A percentile compares a stretch with the other conserved stretches of the same genome.
Conservation (phyloP, 2,329 filamentous ascomycete species). For the Xylaria sp. region DNA sequence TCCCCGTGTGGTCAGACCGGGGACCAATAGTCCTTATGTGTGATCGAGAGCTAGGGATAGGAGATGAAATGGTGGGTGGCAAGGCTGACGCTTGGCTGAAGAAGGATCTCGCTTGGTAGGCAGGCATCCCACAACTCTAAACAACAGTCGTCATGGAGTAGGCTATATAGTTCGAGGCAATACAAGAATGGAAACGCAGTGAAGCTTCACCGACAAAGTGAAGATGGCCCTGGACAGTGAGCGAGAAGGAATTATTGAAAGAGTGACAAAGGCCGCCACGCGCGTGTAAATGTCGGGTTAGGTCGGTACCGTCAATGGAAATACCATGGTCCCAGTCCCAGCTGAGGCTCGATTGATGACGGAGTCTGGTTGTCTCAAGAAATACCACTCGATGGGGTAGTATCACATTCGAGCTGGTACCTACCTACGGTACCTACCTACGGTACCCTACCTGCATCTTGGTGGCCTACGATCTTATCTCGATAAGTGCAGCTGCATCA, state of each 20-base stretch:
- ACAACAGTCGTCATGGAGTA: neutral
- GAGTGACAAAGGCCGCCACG: slow-evolving; percentile 5
- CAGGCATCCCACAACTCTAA: slow-evolving; percentile 8
- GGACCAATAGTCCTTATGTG: neutral
- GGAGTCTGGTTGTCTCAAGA: neutral
- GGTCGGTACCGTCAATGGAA: neutral
- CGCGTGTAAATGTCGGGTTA: neutral
- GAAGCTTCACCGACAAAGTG: neutral
- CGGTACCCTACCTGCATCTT: neutral
- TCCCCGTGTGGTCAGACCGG: neutral
- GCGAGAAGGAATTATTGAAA: neutral
- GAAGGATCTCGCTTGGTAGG: slow-evolving; percentile 11
- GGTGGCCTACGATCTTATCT: neutral
- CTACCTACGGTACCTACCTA: neutral
- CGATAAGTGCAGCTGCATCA: too few relatives aligned
- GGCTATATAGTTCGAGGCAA: neutral
- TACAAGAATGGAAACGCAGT: neutral
- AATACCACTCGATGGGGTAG: neutral
- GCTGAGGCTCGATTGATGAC: slow-evolving; percentile 9
- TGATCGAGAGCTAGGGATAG: neutral
- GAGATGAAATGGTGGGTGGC: neutral
- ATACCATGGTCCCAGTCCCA: slow-evolving; percentile 8
- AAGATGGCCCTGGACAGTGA: neutral
- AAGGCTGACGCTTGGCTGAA: slow-evolving; percentile 6
- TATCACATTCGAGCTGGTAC: neutral